phyloP scores from a whole-genome alignment of 805 yeast genomes.

The Wickerhamomyces chaumierensis region DNA sequence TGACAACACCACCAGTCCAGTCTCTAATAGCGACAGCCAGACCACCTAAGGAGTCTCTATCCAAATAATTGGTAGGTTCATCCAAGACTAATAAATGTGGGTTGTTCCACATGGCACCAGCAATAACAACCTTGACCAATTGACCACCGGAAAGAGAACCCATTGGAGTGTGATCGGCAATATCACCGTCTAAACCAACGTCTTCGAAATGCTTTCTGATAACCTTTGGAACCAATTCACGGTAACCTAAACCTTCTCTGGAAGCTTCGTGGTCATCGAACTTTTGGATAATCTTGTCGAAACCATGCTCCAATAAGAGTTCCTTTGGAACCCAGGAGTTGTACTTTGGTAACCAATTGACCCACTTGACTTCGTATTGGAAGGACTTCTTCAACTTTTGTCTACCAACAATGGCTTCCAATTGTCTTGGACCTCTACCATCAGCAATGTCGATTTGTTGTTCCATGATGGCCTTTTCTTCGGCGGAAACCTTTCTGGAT shows the following conservation, averaged over 20 bases:
- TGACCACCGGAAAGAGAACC: constrained; percentile 98
- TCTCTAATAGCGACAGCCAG: constrained; percentile 95
- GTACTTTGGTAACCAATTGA: constrained; percentile 80
- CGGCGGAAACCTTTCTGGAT: constrained; percentile 75
- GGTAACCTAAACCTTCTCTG: constrained; percentile 97
- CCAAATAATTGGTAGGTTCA: constrained; percentile 97
- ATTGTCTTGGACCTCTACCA: constrained; percentile 77
- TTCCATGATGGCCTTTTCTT: constrained; percentile 66
- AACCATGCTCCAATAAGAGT: constrained; percentile 68
- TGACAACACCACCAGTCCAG: constrained; percentile 96
- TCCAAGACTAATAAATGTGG: constrained; percentile 94
- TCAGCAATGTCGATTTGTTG: constrained; percentile 74
- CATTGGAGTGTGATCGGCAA: constrained; percentile 96
- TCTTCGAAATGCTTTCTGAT: constrained; percentile 95
- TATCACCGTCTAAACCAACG: constrained; percentile 94
- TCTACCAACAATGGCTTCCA: constrained; percentile 95
- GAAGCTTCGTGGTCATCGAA: constrained; percentile 99
- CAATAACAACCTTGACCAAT: constrained; percentile 94
- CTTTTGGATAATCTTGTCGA: constrained; percentile 83
- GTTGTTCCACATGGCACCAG: constrained; percentile 99
- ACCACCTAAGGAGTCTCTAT: constrained; percentile 96
- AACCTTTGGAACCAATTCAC: constrained; percentile 84
- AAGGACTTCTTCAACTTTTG: constrained; percentile 91
- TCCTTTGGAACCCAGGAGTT: constrained; percentile 92
- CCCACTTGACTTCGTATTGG: constrained; percentile 97